Conservation (phyloP, 2,329 filamentous ascomycete species). For the Tolypocladium nubicola region DNA sequence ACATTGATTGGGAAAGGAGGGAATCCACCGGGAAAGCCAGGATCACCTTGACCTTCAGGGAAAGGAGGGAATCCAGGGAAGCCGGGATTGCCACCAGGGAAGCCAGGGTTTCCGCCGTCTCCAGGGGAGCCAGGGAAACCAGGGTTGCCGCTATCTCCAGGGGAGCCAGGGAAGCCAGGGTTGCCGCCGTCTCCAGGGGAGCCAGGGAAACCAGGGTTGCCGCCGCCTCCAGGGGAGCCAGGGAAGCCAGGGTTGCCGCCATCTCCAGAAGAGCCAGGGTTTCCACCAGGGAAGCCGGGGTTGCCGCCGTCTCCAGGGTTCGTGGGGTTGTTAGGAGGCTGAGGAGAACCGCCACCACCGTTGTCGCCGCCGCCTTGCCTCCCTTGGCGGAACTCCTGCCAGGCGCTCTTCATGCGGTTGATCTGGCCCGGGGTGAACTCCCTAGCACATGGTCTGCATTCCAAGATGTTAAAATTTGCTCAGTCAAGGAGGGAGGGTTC, state of each 20-base stretch:
- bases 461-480: background rate
- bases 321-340: background rate
- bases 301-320: background rate
- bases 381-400: background rate
- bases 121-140: background rate
- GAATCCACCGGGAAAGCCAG: too few relatives aligned
- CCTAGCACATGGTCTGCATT: background rate
- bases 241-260: background rate
- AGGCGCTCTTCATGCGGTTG: background rate
- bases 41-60: too few relatives aligned
- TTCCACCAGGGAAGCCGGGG: background rate
- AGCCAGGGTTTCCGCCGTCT: background rate
- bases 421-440: background rate
- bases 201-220: background rate
- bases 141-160: background rate
- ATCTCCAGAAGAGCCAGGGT: background rate
- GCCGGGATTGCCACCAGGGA: background rate
- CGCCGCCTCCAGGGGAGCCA: background rate
- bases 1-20: too few relatives aligned
- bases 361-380: background rate
- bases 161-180: too few relatives aligned
- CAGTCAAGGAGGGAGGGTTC: background rate
- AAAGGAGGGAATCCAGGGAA: too few relatives aligned
- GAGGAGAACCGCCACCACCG: background rate
- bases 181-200: background rate